phyloP scores from a whole-genome alignment of 2,329 filamentous ascomycete species.

The Botrytis pseudocinerea region DNA sequence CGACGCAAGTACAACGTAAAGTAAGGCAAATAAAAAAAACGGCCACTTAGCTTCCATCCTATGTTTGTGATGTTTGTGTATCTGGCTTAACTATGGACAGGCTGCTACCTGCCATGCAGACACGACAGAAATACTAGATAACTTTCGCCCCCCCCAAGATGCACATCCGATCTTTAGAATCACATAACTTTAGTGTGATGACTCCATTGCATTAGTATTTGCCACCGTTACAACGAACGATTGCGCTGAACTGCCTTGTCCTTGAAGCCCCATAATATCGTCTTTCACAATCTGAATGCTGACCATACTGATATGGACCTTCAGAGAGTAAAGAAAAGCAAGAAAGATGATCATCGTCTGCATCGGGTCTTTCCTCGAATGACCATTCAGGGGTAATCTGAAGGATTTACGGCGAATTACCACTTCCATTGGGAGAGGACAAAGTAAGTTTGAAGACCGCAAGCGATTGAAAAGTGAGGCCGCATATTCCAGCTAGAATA shows the following conservation, averaged over 20 bases:
- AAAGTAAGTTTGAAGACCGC: background rate
- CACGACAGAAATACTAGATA: slow-evolving; percentile 16
- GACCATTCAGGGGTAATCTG: slow-evolving; percentile 10
- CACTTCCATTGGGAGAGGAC: slow-evolving; percentile 10
- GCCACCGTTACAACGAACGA: slow-evolving; percentile 15
- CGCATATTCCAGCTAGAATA: slow-evolving; percentile 16
- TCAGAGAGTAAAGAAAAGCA: background rate
- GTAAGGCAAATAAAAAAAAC: slow-evolving; percentile 18
- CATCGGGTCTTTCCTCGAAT: slow-evolving; percentile 21
- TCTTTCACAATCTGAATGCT: slow-evolving; percentile 16
- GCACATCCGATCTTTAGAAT: slow-evolving; percentile 20
- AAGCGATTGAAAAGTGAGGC: slow-evolving; percentile 20
- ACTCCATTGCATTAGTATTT: slow-evolving; percentile 14
- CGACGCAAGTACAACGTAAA: slow-evolving; percentile 18
- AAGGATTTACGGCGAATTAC: slow-evolving; percentile 17
- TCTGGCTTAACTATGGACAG: slow-evolving; percentile 12
- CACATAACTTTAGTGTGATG: slow-evolving; percentile 23
- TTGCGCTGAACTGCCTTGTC: background rate
- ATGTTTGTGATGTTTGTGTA: slow-evolving; percentile 12
- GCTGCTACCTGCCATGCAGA: slow-evolving; percentile 20
- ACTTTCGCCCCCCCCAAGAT: slow-evolving; percentile 13
- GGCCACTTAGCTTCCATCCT: slow-evolving; percentile 18
- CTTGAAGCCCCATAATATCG: slow-evolving; percentile 12
- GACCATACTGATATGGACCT: slow-evolving; percentile 12
- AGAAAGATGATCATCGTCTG: slow-evolving; percentile 17